Conservation (phyloP, 441 rosid genomes). For the Macaranga tanarius region DNA sequence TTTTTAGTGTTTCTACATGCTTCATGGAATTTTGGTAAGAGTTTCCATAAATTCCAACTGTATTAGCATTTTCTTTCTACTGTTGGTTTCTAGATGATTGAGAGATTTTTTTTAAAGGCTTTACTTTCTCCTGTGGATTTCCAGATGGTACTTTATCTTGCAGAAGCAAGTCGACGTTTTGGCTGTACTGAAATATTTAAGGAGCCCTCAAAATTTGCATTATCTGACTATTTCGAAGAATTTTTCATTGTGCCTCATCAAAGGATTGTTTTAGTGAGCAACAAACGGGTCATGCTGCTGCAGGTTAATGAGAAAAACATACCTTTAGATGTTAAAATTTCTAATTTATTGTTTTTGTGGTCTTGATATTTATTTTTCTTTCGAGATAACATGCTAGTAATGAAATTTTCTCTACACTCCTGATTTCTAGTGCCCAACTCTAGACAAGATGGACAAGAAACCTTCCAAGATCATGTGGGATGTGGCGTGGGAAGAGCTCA, state of each 20-base stretch:
- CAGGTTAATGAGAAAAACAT: conserved; percentile 51
- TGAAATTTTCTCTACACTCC: conserved; percentile 20
- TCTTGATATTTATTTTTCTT: background rate
- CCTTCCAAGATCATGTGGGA: conserved; percentile 98
- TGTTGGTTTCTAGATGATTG: too few species aligned
- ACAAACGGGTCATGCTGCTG: conserved; percentile 77
- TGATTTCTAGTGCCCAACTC: conserved; percentile 60
- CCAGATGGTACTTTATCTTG: conserved; percentile 92
- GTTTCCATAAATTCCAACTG: background rate
- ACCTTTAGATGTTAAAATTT: background rate
- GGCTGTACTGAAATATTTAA: conserved; percentile 95
- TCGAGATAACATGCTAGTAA: background rate
- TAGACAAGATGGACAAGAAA: conserved; percentile 80
- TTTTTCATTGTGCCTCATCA: conserved; percentile 81
- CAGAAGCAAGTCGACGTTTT: conserved; percentile 87
- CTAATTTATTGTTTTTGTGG: background rate
- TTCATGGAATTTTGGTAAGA: too few species aligned
- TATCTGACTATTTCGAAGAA: conserved; percentile 86
- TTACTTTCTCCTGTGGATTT: conserved; percentile 28
- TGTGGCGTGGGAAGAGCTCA: conserved; percentile 92
- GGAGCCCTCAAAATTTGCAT: conserved; percentile 95
- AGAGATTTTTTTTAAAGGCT: background rate
- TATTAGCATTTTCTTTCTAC: background rate
- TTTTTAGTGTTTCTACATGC: background rate
- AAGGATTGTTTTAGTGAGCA: conserved; percentile 81